phyloP scores from a whole-genome alignment of 2,329 filamentous ascomycete species.

The Penicillium griseofulvum region DNA sequence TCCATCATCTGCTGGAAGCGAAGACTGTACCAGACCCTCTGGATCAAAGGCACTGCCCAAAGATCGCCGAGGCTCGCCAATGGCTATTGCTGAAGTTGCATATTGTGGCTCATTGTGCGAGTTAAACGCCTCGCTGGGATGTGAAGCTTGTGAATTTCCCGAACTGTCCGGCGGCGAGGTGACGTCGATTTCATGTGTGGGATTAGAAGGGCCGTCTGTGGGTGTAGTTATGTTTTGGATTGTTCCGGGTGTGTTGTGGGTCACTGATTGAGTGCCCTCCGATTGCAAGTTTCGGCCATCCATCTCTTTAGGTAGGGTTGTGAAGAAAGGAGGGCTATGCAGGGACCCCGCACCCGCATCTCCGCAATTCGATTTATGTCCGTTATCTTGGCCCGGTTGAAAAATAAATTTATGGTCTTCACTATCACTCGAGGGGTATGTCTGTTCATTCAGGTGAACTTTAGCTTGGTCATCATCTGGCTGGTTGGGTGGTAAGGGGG shows the following conservation, averaged over 20 bases:
- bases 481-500: slow-evolving; percentile 36
- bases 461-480: slow-evolving; percentile 26
- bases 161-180: background rate
- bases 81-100: background rate
- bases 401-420: slow-evolving; percentile 5
- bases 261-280: slow-evolving; percentile 12
- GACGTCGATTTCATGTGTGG: background rate
- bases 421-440: slow-evolving; percentile 18
- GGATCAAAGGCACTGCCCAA: slow-evolving; percentile 6
- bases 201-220: background rate
- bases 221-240: background rate
- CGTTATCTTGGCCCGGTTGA: slow-evolving; percentile 14
- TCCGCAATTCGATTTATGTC: slow-evolving; percentile 11
- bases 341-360: slow-evolving; percentile 25
- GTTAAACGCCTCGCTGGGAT: background rate
- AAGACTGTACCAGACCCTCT: slow-evolving; percentile 20
- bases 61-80: background rate
- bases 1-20: slow-evolving; percentile 73
- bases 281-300: slow-evolving; percentile 18
- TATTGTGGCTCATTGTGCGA: background rate
- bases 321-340: slow-evolving; percentile 22
- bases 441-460: slow-evolving; percentile 22
- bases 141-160: background rate
- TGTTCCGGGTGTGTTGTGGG: slow-evolving; percentile 2
- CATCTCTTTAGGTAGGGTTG: slow-evolving; percentile 24